These are phyloP conservation scores for Hanseniaspora hatyaiensis DNA, from an alignment of 805 yeast genomes.

Conservation along the genomic window DNA sequence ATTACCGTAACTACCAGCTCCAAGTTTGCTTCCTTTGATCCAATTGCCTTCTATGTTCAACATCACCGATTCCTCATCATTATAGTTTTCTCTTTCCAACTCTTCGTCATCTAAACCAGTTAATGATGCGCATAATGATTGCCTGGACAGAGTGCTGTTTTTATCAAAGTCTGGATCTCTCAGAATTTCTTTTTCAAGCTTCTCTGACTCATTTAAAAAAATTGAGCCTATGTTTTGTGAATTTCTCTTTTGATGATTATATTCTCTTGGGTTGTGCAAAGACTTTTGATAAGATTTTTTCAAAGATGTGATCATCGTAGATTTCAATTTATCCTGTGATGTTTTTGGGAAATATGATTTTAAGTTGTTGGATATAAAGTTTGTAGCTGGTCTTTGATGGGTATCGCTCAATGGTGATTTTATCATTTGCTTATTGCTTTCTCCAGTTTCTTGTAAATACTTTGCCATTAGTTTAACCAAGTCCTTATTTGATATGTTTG, in stretches of 20 bases:
- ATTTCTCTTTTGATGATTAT: conserved; percentile 18
- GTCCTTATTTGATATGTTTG: conserved; percentile 3
- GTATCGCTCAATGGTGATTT: conserved; percentile 35
- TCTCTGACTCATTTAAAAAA: conserved; percentile 42
- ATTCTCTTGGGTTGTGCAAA: conserved; percentile 25
- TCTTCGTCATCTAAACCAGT: conserved; percentile 19
- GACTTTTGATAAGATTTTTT: conserved; percentile 57
- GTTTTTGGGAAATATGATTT: conserved; percentile 88
- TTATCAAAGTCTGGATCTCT: conserved; percentile 25
- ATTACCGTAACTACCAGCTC: conserved; percentile 89
- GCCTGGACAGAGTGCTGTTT: conserved; percentile 12
- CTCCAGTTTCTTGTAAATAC: not conserved
- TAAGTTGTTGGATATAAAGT: conserved; percentile 75
- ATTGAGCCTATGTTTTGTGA: conserved; percentile 52
- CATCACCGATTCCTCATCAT: conserved; percentile 25
- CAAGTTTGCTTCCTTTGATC: conserved; percentile 87
- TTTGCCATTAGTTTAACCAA: not conserved
- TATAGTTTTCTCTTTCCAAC: conserved; percentile 29
- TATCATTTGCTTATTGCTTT: conserved; percentile 21
- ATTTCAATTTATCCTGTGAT: conserved; percentile 54
- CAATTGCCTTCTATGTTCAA: conserved; percentile 61
- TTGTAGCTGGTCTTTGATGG: conserved; percentile 90
- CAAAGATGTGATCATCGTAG: conserved; percentile 74
- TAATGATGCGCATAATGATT: conserved; percentile 16
- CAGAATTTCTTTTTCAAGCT: conserved; percentile 40